Percentiles rank a stretch among this genome's conserved stretches.
Conservation (phyloP, 1,284 basidiomycete genomes). For the Sanghuangporus sanghuang region DNA sequence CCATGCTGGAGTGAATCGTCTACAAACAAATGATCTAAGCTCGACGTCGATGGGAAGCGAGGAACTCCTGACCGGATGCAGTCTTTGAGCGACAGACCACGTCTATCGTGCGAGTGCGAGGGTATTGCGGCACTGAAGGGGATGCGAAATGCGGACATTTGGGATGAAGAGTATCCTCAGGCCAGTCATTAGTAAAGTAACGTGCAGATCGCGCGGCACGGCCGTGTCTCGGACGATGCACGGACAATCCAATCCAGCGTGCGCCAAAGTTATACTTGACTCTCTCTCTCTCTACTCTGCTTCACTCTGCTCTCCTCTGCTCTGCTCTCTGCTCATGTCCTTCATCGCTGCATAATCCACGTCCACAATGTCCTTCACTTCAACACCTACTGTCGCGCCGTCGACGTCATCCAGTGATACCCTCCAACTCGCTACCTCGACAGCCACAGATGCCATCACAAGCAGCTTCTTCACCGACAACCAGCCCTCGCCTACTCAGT, state of each 20-base stretch:
- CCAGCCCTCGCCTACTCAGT: conserved; percentile 28
- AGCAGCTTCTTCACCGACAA: conserved; percentile 29
- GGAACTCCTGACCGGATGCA: neutral
- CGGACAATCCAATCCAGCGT: neutral
- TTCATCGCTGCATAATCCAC: too few relatives aligned
- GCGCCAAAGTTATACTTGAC: neutral
- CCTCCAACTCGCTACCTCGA: conserved; percentile 25
- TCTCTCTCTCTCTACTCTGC: too few relatives aligned
- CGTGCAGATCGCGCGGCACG: too few relatives aligned
- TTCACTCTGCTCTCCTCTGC: too few relatives aligned
- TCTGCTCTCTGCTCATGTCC: too few relatives aligned
- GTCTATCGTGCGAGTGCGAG: too few relatives aligned
- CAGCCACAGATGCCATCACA: conserved; percentile 31
- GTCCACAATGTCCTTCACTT: too few relatives aligned
- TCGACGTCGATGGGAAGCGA: neutral
- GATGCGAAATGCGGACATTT: too few relatives aligned
- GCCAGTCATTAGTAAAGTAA: too few relatives aligned
- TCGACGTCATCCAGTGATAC: conserved; percentile 25
- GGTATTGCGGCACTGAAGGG: too few relatives aligned
- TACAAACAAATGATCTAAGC: neutral
- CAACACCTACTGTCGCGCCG: conserved; percentile 26
- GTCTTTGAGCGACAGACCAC: neutral
- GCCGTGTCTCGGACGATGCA: neutral
- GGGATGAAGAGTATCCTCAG: too few relatives aligned
- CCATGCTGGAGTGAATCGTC: conserved; percentile 15